These are phyloP conservation scores for Eucalyptus melliodora DNA, from an alignment of 345 rosid species.

Conservation along the genomic window DNA sequence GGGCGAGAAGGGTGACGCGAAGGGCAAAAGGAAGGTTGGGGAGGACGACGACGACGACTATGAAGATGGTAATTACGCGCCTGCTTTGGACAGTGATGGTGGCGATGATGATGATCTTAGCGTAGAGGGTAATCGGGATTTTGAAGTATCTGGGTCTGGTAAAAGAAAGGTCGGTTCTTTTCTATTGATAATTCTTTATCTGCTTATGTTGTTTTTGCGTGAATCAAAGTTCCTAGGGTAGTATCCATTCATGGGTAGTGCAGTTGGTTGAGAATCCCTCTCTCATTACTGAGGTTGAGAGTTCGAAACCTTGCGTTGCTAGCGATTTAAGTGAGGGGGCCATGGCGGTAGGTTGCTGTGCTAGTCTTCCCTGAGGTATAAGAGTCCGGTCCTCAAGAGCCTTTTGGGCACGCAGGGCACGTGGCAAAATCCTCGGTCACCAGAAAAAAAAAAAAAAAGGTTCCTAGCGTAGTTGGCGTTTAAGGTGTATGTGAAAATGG, in stretches of 20 bases:
- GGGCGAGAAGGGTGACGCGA: not conserved
- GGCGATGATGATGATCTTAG: not conserved
- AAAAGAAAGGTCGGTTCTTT: not conserved
- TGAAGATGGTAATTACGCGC: slow-evolving; percentile 48
- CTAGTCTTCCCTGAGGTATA: too few species aligned
- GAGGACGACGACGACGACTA: not conserved
- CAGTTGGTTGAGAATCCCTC: too few species aligned
- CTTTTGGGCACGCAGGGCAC: too few species aligned
- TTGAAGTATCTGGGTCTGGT: slow-evolving; percentile 11
- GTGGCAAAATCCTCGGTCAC: too few species aligned
- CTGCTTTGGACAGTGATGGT: slow-evolving; percentile 3
- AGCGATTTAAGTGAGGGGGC: too few species aligned
- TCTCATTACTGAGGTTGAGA: accelerated
- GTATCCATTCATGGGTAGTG: accelerated
- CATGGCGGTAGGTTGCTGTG: too few species aligned
- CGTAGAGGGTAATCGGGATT: slow-evolving; percentile 5
- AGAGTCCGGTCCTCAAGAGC: too few species aligned
- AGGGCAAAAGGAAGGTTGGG: slow-evolving; percentile 29
- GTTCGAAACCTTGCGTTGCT: accelerated
- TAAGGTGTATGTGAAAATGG: not conserved
- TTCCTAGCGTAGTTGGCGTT: not conserved
- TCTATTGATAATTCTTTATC: not conserved
- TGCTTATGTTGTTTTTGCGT: not conserved
- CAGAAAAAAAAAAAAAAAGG: too few species aligned
- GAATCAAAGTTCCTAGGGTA: not conserved